Base-by-base conservation (phyloP, 1,139 yeast species). In the Kodamaea arcana region DNA sequence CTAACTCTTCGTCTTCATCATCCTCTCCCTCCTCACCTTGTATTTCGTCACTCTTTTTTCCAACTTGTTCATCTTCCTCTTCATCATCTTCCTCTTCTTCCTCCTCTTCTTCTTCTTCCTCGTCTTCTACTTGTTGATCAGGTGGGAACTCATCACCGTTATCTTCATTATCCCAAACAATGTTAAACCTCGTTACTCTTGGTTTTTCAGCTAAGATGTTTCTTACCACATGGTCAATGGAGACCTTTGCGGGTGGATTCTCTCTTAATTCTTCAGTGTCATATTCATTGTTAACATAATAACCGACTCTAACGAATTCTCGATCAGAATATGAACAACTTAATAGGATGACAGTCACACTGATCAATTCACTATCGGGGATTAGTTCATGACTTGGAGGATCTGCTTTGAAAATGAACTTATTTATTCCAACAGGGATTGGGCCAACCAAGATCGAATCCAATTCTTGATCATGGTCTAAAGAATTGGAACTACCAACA, bases 401-500 rank as follows among this genome's bases (percentile, higher is more conserved):
- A 51, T 92, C 97, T 0, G 98, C 97, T 23, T 86, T 80, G 56
- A 92, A 85, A 13, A 90, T 72, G 50, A 92, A 94, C 60, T 92
- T 90, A 56, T 92, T 92, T 34, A 92, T 80, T 1, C 99, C 99
- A 4, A 92, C 95, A 0, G 98, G 99, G 3, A 92, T 95, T 0
- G 98, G 99, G 0, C 99, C 98, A 4, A 92, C 99, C 17, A 94
- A 67, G 30, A 94, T 80, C 2, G 97, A 87, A 54, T 92, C 99
- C 37, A 92, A 68, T 55, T 90, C 97, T 61, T 94, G 98, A 59
- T 92, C 99, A 50, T 92, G 97, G 48, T 92, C 97, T 40, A 87
- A 58, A 24, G 96, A 87, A 35, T 94, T 75, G 1, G 96, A 88
- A 7, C 95, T 85, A 1, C 99, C 98, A 33, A 92, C 98, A 50